Percentiles rank a stretch among this genome's conserved stretches.
These are phyloP conservation scores for Rubia balearica DNA, from an alignment of 305 asterid species.

Conservation along the genomic window DNA sequence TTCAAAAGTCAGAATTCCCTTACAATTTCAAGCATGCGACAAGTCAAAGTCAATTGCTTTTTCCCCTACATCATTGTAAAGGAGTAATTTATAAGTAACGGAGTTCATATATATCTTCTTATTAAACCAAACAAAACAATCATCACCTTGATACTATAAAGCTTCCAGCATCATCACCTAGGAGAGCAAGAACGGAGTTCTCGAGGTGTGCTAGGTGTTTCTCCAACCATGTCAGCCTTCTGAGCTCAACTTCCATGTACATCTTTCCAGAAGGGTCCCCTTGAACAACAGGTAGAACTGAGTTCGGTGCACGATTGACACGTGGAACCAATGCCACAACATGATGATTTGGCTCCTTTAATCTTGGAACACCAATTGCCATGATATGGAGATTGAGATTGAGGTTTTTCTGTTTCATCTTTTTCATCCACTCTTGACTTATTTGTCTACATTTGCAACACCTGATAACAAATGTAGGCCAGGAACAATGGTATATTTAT, in stretches of 20 bases:
- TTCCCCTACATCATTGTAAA: no score
- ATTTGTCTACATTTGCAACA: slow-evolving; percentile 74
- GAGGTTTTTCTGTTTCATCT: slow-evolving; percentile 39
- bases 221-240: slow-evolving; percentile 86
- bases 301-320: slow-evolving; percentile 77
- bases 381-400: slow-evolving; percentile 46
- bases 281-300: slow-evolving; percentile 71
- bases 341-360: slow-evolving; percentile 75
- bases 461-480: slow-evolving; percentile 35
- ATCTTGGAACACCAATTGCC: slow-evolving; percentile 62
- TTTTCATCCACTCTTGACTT: slow-evolving; percentile 51
- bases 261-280: slow-evolving; percentile 86
- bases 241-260: slow-evolving; percentile 86
- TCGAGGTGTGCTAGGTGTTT: slow-evolving; percentile 84
- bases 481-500: neutral
- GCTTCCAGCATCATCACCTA: slow-evolving; percentile 87
- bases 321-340: slow-evolving; percentile 96
- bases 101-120: no score
- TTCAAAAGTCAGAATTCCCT: no score
- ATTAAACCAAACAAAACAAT: no score
- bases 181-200: slow-evolving; percentile 92
- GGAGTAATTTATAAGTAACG: no score
- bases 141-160: slow-evolving; percentile 73
- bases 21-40: no score
- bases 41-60: no score